Conservation (phyloP, 352 stramenopile genomes). For the Pythium brachiatum region DNA sequence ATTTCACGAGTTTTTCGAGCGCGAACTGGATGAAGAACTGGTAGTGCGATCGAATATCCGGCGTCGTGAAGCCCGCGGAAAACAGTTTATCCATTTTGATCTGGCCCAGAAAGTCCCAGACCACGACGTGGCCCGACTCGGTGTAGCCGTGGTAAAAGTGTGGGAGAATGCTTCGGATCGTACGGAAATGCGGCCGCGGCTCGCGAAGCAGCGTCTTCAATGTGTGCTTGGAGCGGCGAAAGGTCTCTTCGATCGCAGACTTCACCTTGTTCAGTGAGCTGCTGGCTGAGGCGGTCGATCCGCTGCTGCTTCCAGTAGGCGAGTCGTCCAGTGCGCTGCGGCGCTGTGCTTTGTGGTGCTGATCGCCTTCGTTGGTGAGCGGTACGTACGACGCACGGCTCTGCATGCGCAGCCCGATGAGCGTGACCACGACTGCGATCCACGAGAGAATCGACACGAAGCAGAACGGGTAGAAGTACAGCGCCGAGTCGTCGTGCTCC, state of each 20-base stretch:
- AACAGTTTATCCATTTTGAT: conserved; percentile 77
- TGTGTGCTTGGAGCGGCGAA: conserved; percentile 39
- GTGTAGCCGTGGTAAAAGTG: conserved; percentile 82
- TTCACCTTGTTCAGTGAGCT: conserved; percentile 60
- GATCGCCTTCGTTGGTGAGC: conserved; percentile 53
- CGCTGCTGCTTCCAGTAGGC: conserved; percentile 18
- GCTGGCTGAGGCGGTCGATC: conserved; percentile 18
- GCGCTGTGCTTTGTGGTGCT: conserved; percentile 42
- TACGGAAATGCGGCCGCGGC: conserved; percentile 68
- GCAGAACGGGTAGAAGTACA: conserved; percentile 79
- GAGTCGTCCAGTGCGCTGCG: conserved; percentile 31
- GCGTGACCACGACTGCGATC: conserved; percentile 64
- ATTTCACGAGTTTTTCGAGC: conserved; percentile 61
- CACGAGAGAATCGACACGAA: conserved; percentile 73
- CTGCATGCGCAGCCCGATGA: conserved; percentile 59
- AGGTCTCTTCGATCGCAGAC: conserved; percentile 65
- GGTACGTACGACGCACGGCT: conserved; percentile 67
- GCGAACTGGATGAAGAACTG: conserved; percentile 77
- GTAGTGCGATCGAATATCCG: conserved; percentile 72
- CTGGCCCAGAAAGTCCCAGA: conserved; percentile 78
- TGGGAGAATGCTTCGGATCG: conserved; percentile 65
- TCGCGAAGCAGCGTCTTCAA: conserved; percentile 42
- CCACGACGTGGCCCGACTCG: conserved; percentile 55
- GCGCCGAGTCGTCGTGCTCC: conserved; percentile 39
- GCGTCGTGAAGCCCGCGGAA: conserved; percentile 63